A percentile compares a stretch with the other conserved stretches of the same genome.
Evolutionary conservation across 306 rosid genomes (phyloP).

Genomic region (Vicia faba): DNA sequence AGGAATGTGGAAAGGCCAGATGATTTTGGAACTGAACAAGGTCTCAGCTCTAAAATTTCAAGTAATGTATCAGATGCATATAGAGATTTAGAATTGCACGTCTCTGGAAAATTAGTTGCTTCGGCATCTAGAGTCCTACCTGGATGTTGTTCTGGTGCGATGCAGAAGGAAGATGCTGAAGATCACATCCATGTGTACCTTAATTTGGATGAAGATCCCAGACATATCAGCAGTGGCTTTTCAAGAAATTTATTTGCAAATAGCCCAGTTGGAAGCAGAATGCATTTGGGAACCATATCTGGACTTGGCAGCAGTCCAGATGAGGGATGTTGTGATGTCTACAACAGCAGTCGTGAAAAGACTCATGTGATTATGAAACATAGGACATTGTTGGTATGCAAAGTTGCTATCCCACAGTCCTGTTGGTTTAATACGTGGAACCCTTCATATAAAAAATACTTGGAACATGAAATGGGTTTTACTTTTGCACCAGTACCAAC

Average conservation of each 20-base stretch:
- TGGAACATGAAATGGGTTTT: conserved; percentile 19
- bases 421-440: conserved; percentile 20
- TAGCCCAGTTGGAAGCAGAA: conserved; percentile 51
- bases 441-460: background rate
- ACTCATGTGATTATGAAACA: conserved; percentile 91
- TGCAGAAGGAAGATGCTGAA: conserved; percentile 50
- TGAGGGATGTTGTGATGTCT: conserved; percentile 83
- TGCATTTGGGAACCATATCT: conserved; percentile 75
- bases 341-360: conserved; percentile 62
- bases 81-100: conserved; percentile 76
- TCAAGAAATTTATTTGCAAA: conserved; percentile 38
- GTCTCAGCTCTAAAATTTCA: conserved; percentile 37
- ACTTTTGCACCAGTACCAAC: conserved; percentile 14
- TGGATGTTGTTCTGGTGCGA: conserved; percentile 41
- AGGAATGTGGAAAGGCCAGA: conserved; percentile 37
- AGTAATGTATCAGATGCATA: conserved; percentile 58
- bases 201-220: conserved; percentile 46
- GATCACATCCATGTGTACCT: conserved; percentile 82
- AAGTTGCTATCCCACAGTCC: conserved; percentile 34
- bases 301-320: conserved; percentile 85
- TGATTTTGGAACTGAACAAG: conserved; percentile 40
- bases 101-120: conserved; percentile 83
- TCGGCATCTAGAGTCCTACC: conserved; percentile 69
- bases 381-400: conserved; percentile 83
- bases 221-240: conserved; percentile 36